Percentiles rank a stretch among this genome's conserved stretches.
phyloP scores from a whole-genome alignment of 106 monocot genomes.

The Apostasia ramifera region DNA sequence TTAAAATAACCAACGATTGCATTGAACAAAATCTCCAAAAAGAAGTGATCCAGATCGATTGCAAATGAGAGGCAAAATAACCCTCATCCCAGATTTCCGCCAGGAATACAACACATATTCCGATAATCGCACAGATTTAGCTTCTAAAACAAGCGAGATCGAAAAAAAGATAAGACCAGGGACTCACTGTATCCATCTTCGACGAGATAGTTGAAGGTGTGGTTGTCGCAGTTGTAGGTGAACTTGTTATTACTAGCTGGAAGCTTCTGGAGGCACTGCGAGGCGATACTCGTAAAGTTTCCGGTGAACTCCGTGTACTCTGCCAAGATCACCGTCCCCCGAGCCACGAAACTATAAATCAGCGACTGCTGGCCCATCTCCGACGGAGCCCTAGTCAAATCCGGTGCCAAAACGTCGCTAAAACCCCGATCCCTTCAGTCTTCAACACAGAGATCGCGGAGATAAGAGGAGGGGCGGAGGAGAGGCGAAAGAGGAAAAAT shows the following conservation, averaged over 20 bases:
- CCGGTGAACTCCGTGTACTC: constrained; percentile 24
- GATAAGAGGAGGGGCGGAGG: not conserved
- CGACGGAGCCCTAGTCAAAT: not conserved
- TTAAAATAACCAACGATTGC: not conserved
- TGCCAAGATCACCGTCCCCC: constrained; percentile 19
- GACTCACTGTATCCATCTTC: constrained; percentile 20
- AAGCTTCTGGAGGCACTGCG: constrained; percentile 21
- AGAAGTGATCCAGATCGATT: not conserved
- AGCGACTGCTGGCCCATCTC: constrained; percentile 18
- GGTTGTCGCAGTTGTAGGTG: constrained; percentile 16
- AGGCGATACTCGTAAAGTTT: constrained; percentile 20
- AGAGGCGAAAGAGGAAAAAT: not conserved
- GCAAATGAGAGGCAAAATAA: not conserved
- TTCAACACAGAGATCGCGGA: not conserved
- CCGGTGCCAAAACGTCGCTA: not conserved
- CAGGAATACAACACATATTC: not conserved
- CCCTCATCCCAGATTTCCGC: not conserved
- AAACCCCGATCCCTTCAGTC: not conserved
- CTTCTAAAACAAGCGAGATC: not conserved
- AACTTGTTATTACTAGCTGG: constrained; percentile 15
- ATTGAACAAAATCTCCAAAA: not conserved
- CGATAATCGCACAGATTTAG: not conserved
- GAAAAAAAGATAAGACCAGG: not conserved
- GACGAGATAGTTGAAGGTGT: constrained; percentile 18
- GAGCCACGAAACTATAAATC: constrained; percentile 21